Conservation (phyloP, 2,329 filamentous ascomycete genomes). For the Phaeosphaeria sp. region DNA sequence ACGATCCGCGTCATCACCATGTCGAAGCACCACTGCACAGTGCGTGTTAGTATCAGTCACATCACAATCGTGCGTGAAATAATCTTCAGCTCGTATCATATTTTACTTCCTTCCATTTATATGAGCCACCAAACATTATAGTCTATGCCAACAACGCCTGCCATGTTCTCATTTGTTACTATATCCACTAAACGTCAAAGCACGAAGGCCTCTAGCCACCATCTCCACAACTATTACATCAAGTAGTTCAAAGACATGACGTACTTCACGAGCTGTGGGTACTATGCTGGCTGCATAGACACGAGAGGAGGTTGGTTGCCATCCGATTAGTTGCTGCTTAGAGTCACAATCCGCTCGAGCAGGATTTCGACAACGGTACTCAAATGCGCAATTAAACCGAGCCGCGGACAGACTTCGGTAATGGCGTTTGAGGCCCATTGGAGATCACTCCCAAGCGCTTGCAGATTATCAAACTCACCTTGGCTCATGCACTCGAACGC, state of each 20-base stretch:
- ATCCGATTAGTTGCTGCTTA: neutral
- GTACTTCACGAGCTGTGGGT: neutral
- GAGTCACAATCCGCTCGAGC: constrained; percentile 1
- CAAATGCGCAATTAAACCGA: constrained; percentile 2
- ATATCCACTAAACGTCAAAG: neutral
- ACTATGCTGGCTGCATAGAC: neutral
- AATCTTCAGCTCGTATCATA: neutral
- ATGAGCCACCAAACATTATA: neutral
- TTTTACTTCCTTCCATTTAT: neutral
- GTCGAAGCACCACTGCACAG: neutral
- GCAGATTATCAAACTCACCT: neutral
- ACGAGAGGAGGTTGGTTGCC: neutral
- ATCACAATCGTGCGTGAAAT: no score
- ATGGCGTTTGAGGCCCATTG: constrained; percentile 7
- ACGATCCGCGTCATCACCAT: neutral
- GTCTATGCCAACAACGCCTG: neutral
- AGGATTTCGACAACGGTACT: constrained; percentile 6
- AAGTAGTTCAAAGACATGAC: neutral
- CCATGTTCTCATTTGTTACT: neutral
- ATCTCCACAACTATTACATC: neutral
- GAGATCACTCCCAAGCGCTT: constrained; percentile 2
- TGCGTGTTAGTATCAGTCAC: neutral
- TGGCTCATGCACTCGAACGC: constrained; percentile 7
- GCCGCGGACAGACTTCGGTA: neutral
- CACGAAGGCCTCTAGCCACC: neutral